Evolutionary conservation across 192 early-diverging fungal species (phyloP).

Genomic region (Oehlia diaphana): DNA sequence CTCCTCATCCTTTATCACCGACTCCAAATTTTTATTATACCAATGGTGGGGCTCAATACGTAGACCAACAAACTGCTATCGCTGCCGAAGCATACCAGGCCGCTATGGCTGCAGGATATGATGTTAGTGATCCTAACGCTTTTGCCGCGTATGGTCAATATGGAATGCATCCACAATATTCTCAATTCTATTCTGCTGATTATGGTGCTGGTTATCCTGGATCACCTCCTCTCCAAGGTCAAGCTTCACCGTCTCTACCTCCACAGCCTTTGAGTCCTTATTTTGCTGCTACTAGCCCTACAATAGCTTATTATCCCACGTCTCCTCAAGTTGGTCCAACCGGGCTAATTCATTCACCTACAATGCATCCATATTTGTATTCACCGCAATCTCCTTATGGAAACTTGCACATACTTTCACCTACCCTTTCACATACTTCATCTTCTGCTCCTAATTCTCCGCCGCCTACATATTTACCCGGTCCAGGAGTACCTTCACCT

Average conservation of each 20-base stretch:
- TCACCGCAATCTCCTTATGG: conserved; percentile 39
- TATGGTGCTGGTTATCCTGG: conserved; percentile 44
- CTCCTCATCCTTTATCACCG: conserved; percentile 19
- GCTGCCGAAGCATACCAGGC: conserved; percentile 35
- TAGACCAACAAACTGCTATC: conserved; percentile 30
- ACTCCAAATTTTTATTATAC: conserved; percentile 28
- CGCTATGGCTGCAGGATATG: conserved; percentile 35
- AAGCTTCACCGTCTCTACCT: conserved; percentile 39
- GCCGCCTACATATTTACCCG: conserved; percentile 31
- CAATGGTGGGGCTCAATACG: conserved; percentile 26
- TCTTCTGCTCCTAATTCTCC: conserved; percentile 37
- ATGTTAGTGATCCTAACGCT: conserved; percentile 33
- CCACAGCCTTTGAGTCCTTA: conserved; percentile 45
- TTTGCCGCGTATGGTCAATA: conserved; percentile 35
- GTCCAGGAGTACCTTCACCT: conserved; percentile 28
- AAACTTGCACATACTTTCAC: conserved; percentile 42
- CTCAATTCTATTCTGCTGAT: conserved; percentile 43
- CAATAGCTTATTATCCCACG: conserved; percentile 34
- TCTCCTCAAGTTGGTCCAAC: conserved; percentile 32
- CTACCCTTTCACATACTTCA: conserved; percentile 37
- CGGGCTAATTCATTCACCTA: conserved; percentile 41
- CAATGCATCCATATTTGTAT: conserved; percentile 38
- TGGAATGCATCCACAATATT: conserved; percentile 44
- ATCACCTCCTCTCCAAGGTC: conserved; percentile 44
- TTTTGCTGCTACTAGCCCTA: conserved; percentile 41